Percentiles rank a stretch among this genome's conserved stretches.
phyloP scores from a whole-genome alignment of 2,329 filamentous ascomycete genomes.

The Fulvia fulva region DNA sequence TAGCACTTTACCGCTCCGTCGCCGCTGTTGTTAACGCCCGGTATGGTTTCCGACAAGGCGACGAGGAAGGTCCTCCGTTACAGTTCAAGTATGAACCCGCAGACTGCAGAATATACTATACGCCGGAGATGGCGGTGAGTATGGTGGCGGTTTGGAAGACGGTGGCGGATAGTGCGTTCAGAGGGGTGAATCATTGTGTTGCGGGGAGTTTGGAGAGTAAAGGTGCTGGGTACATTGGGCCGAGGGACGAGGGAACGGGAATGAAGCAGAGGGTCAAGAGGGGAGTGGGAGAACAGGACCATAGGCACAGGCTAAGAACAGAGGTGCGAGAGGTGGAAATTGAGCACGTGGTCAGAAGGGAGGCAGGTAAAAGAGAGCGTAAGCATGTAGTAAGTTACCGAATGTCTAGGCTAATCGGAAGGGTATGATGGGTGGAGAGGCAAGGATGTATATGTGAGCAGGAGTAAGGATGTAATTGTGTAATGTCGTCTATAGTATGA shows the following conservation, averaged over 20 bases:
- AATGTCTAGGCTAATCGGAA: no score
- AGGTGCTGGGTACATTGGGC: neutral
- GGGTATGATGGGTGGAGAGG: no score
- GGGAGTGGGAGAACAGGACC: conserved; percentile 8
- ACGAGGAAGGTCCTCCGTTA: conserved; percentile 41
- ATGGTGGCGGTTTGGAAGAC: conserved; percentile 47
- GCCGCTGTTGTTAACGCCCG: conserved; percentile 28
- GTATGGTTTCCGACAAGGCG: conserved; percentile 32
- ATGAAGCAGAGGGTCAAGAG: conserved; percentile 19
- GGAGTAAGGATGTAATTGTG: no score
- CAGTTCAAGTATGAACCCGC: conserved; percentile 49
- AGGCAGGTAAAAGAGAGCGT: no score
- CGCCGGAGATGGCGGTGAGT: conserved; percentile 47
- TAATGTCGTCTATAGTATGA: no score
- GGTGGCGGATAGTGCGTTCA: conserved; percentile 33
- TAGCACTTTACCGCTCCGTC: conserved; percentile 24
- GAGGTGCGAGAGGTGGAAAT: neutral
- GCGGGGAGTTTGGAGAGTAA: conserved; percentile 25
- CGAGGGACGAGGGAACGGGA: conserved; percentile 7
- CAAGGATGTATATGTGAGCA: no score
- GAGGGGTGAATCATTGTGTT: conserved; percentile 29
- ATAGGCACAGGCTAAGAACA: neutral
- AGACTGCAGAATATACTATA: conserved; percentile 53
- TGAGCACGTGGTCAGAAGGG: neutral
- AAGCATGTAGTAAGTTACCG: no score